Conservation (phyloP, 352 stramenopile genomes). For the Thraustochytrium sp. region DNA sequence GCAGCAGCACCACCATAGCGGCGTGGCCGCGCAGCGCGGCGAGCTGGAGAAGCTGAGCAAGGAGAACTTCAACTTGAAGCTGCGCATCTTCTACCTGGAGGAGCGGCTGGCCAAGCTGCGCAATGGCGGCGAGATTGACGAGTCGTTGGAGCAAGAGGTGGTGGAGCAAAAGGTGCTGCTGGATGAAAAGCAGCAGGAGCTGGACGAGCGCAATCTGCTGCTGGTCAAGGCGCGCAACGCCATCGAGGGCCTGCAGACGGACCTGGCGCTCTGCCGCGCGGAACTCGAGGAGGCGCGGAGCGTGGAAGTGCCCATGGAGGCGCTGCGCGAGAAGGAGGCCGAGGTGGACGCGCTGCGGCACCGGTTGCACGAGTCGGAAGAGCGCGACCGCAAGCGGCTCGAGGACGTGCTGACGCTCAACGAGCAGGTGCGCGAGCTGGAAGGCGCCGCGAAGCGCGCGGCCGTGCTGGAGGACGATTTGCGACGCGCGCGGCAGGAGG, state of each 20-base stretch:
- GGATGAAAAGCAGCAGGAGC: slow-evolving; percentile 37
- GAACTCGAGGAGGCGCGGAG: slow-evolving; percentile 27
- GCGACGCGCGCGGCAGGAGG: not conserved
- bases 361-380: not conserved
- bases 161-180: slow-evolving; percentile 33
- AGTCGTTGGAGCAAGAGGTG: slow-evolving; percentile 31
- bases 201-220: slow-evolving; percentile 31
- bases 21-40: no score
- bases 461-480: not conserved
- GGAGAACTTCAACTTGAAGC: slow-evolving; percentile 40
- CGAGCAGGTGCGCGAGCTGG: slow-evolving; percentile 23
- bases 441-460: not conserved
- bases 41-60: slow-evolving; percentile 39
- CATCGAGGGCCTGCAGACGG: slow-evolving; percentile 37
- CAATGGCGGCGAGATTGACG: slow-evolving; percentile 34
- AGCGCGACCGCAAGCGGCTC: not conserved
- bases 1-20: no score
- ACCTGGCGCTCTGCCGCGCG: slow-evolving; percentile 23
- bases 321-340: not conserved
- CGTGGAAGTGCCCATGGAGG: not conserved
- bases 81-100: slow-evolving; percentile 40
- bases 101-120: slow-evolving; percentile 21
- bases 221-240: slow-evolving; percentile 29
- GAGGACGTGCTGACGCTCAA: slow-evolving; percentile 29
- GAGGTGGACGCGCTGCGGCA: slow-evolving; percentile 2